phyloP scores from a whole-genome alignment of 1,284 basidiomycete species.

The Hemileia vastatrix region DNA sequence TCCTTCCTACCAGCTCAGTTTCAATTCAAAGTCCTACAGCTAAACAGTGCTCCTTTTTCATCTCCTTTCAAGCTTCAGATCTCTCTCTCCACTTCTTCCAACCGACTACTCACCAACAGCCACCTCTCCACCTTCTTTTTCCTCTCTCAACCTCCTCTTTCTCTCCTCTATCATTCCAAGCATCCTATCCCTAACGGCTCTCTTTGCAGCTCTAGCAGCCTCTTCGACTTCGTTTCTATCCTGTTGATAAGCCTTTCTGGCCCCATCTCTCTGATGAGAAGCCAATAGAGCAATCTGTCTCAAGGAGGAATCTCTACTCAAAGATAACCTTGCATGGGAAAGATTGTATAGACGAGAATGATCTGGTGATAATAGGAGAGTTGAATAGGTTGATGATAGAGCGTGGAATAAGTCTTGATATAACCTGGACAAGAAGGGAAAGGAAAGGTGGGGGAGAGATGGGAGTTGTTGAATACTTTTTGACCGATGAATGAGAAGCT shows the following conservation, averaged over 20 bases:
- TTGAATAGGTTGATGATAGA: conserved; percentile 33
- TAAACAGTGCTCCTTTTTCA: too few species aligned
- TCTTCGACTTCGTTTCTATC: conserved; percentile 38
- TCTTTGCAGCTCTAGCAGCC: conserved; percentile 37
- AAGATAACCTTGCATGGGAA: conserved; percentile 31
- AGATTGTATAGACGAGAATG: conserved; percentile 37
- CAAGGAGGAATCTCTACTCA: conserved; percentile 35
- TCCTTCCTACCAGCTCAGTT: too few species aligned
- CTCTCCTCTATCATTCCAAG: conserved; percentile 37
- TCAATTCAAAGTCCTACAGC: too few species aligned
- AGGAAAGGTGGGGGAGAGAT: not conserved
- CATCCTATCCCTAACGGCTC: conserved; percentile 37
- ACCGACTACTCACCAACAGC: conserved; percentile 26
- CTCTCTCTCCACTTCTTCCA: not conserved
- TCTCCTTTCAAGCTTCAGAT: too few species aligned
- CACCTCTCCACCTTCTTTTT: conserved; percentile 40
- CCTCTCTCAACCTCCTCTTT: conserved; percentile 36
- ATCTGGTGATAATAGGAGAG: conserved; percentile 35
- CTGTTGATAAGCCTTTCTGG: conserved; percentile 29
- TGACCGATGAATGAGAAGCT: not conserved
- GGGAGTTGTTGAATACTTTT: not conserved
- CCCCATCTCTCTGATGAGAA: conserved; percentile 38
- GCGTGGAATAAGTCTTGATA: conserved; percentile 37
- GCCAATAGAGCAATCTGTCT: conserved; percentile 35
- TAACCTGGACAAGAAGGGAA: conserved; percentile 15